Base-by-base conservation (phyloP, 108 stramenopile species). In the Cylindrotheca fusiformis region DNA sequence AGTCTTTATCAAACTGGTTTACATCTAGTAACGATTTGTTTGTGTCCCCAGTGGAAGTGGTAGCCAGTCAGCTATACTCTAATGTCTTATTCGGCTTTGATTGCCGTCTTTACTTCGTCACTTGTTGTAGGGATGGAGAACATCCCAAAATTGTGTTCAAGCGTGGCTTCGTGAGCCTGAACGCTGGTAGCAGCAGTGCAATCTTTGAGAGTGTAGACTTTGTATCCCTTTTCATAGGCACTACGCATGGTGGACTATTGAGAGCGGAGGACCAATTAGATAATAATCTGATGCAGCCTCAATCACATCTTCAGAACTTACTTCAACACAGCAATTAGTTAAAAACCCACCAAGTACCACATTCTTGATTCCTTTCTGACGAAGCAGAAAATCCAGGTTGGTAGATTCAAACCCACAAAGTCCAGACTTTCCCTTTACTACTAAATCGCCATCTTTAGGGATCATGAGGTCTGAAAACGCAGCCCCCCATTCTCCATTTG, bases 311-410 rank as follows among this genome's bases (percentile, higher is more conserved):
- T 14, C 10, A 41, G 10, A 10, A 10, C 36, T 41, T 41, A 41
- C 36, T 65, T 91, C 86, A 29, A 91, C 82, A 74, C 90, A 91
- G 55, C 86, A 87, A 61, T 91, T 87, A 65, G 90, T 91, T n/a
- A 87, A 66, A 53, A 91, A 85, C n/a, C 90, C 90, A 44, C 64
- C 79, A 19, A 91, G 32, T 10, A 81, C 72, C 10, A 91, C 71
- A 57, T 79, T 82, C 60, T 80, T 69, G 32, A 82, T 77, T 12
- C 74, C 65, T 21, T 75, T 71, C 56, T 87, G 82, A 50, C 80
- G 62, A 24, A 91, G 68, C 22, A 91, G 31, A 57, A 83, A 83
- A 57, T 87, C 78, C 32, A 91, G 77, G 59, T 91, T 91, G 47
- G 90, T 91, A 12, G 79, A 78, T 44, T 69, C 56, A 57, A 91